Conservation (phyloP, 208 protist genomes). For the Trypanosoma grayi region DNA sequence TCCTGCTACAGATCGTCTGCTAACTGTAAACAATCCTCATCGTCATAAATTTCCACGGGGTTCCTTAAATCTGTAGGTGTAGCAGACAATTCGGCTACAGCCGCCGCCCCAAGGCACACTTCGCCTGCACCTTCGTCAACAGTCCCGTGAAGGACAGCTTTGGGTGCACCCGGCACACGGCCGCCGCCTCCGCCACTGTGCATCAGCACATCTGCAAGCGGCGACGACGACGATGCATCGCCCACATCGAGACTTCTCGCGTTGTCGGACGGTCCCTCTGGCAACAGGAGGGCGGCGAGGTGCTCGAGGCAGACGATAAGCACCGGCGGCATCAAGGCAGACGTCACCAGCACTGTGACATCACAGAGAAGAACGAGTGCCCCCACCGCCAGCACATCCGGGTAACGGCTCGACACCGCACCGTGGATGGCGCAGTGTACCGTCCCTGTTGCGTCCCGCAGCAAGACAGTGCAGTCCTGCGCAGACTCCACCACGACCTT, state of each 20-base stretch:
- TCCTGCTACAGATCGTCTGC: conserved; percentile 65
- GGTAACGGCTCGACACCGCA: conserved; percentile 68
- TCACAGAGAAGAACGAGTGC: conserved; percentile 71
- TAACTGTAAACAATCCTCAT: conserved; percentile 70
- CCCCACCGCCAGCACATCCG: conserved; percentile 57
- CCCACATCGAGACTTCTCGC: not conserved
- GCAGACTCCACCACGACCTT: conserved; percentile 73
- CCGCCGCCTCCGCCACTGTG: not conserved
- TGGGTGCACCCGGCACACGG: not conserved
- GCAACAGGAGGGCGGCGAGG: conserved; percentile 66
- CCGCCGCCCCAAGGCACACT: conserved; percentile 5
- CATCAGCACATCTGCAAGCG: not conserved
- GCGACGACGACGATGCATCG: not conserved
- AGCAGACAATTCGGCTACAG: not conserved
- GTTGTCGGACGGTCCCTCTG: conserved; percentile 29
- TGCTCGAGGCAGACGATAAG: conserved; percentile 81
- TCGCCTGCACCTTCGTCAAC: not conserved
- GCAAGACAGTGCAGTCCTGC: conserved; percentile 71
- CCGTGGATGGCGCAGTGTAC: conserved; percentile 77
- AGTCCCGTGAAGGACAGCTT: not conserved
- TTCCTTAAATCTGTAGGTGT: not conserved
- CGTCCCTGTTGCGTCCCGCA: conserved; percentile 58
- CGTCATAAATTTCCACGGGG: conserved; percentile 18
- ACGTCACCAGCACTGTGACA: conserved; percentile 54
- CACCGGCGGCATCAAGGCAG: conserved; percentile 55